These are phyloP conservation scores for Haplographium delicatum DNA, from an alignment of 495 filamentous ascomycete species.

Conservation along the genomic window DNA sequence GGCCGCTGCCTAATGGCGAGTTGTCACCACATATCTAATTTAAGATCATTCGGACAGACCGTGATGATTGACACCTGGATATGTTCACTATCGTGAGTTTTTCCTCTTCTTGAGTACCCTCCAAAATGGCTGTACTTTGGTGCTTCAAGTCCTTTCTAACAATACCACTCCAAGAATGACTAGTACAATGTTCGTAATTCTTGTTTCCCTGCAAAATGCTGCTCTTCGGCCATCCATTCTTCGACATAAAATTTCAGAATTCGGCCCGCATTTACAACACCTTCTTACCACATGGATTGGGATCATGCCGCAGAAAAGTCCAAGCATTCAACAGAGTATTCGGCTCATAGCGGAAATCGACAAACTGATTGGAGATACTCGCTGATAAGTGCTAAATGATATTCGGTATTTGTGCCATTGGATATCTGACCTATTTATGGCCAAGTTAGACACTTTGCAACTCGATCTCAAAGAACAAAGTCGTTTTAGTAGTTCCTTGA, in stretches of 20 bases:
- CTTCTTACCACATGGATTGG: constrained; percentile 26
- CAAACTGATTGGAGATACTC: constrained; percentile 20
- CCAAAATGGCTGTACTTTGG: too few relatives aligned
- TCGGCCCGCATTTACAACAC: constrained; percentile 25
- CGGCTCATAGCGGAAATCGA: constrained; percentile 30
- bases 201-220: constrained; percentile 25
- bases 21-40: constrained; percentile 36
- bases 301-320: constrained; percentile 26
- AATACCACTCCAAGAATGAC: constrained; percentile 25
- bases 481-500: too few relatives aligned
- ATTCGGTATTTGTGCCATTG: not conserved
- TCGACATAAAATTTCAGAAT: constrained; percentile 23
- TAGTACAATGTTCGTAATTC: constrained; percentile 30
- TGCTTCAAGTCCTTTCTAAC: too few relatives aligned
- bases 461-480: too few relatives aligned
- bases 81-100: constrained; percentile 41
- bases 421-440: too few relatives aligned
- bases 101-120: not conserved
- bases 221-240: constrained; percentile 22
- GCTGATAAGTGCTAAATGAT: not conserved
- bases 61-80: constrained; percentile 45
- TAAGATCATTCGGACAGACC: constrained; percentile 35
- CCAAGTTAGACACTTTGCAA: too few relatives aligned
- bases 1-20: constrained; percentile 36
- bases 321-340: constrained; percentile 32